These are phyloP conservation scores for Coelastrella sp. DNA, from an alignment of 139 green algal species.

Conservation along the genomic window DNA sequence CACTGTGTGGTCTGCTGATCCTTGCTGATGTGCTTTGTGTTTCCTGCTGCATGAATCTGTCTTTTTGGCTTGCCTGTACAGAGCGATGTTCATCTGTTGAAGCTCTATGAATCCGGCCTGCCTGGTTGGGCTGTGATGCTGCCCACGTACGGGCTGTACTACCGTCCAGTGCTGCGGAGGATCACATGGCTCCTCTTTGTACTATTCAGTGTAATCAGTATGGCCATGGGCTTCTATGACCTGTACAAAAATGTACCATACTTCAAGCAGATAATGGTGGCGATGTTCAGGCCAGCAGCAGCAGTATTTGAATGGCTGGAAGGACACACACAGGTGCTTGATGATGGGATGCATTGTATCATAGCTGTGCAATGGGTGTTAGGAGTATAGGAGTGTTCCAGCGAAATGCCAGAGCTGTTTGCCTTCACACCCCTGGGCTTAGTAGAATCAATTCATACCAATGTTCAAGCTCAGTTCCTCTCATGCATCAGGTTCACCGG, in stretches of 20 bases:
- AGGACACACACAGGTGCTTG: conserved; percentile 74
- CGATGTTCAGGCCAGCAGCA: conserved; percentile 61
- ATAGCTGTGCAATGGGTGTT: too few relatives aligned
- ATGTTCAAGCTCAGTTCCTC: too few relatives aligned
- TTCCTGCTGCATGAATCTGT: not conserved
- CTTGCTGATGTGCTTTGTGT: not conserved
- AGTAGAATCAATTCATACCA: too few relatives aligned
- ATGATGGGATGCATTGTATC: too few relatives aligned
- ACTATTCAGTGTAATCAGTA: conserved; percentile 78
- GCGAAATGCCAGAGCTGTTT: too few relatives aligned
- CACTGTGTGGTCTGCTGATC: too few relatives aligned
- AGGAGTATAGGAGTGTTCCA: too few relatives aligned
- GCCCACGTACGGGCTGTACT: conserved; percentile 70
- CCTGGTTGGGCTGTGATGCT: conserved; percentile 82
- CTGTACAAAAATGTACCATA: conserved; percentile 86
- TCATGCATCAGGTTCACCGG: not conserved
- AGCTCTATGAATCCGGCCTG: conserved; percentile 83
- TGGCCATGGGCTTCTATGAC: conserved; percentile 81
- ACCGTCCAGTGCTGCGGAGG: conserved; percentile 81
- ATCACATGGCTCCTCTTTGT: conserved; percentile 79
- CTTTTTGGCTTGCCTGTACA: not conserved
- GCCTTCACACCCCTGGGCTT: too few relatives aligned
- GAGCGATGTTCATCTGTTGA: conserved; percentile 81
- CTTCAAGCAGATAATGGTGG: conserved; percentile 61
- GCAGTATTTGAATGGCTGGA: conserved; percentile 86